Evolutionary conservation across 1,284 basidiomycete genomes (phyloP), one percentile per base, ranked within the genome.

Genomic region (Ganoderma multipileum): DNA sequence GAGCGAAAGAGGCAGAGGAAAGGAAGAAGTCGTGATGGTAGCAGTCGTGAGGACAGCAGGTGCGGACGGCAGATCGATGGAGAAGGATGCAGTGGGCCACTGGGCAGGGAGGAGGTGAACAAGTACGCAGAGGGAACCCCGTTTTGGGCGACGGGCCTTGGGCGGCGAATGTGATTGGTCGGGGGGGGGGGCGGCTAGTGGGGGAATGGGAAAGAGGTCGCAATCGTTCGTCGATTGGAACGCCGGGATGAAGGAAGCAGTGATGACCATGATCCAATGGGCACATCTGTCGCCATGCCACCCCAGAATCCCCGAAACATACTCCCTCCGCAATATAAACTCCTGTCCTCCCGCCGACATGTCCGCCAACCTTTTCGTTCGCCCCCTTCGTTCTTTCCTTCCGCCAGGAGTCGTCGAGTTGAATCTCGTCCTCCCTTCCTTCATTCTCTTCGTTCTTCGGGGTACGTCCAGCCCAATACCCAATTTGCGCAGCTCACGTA

Each of bases 391-490:
- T 78, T 81, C 80, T 81, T 80, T 79, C 70, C 79, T 81, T 79
- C 64, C 77, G 81, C 81, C 76, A 77, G 77, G 76, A 81, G 87
- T 89, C 87, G 89, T 89, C 87, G 89, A 87, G 87, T 88, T 83
- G 88, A 68, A 88, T 82, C 81, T 87, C 87, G 86, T 84, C 85
- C 82, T 77, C 76, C 70, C 73, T 70, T 71, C 74, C 67, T 82
- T 81, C 82, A 81, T 89, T 64, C 58, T n/a, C 58, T 70, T 88
- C 83, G 80, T 86, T 86, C 80, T 73, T 74, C 73, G 87, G 86
- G 86, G 74, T 79, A 28, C 28, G 47, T 66, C 65, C 38, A 62
- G 39, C 60, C 9, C 61, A 61, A 39, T 59, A 50, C 39, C 7
- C n/a, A 9, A n/a, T 54, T 55, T 55, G 33, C 47, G 30, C 61